Percentiles rank a stretch among this genome's conserved stretches.
Conservation (phyloP, 148 eudicot species). For the Camellia japonica region DNA sequence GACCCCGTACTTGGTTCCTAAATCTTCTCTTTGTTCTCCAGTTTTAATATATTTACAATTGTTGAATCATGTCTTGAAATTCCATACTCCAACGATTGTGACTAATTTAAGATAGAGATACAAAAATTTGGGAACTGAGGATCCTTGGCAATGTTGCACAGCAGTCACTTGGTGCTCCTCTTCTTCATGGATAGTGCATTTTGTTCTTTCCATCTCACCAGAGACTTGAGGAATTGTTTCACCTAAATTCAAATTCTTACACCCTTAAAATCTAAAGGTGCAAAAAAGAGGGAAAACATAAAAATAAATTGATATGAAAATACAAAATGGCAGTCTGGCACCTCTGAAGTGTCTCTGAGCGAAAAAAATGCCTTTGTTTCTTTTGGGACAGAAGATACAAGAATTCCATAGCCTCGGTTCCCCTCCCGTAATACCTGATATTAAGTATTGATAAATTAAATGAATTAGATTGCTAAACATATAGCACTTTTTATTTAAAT, state of each 20-base stretch:
- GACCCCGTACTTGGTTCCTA: too few relatives aligned
- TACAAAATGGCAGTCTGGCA: neutral
- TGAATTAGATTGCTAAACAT: neutral
- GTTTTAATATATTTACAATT: too few relatives aligned
- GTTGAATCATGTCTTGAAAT: too few relatives aligned
- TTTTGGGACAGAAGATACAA: conserved; percentile 61
- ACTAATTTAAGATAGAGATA: too few relatives aligned
- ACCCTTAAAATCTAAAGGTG: neutral
- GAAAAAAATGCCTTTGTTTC: conserved; percentile 75
- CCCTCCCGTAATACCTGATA: conserved; percentile 51
- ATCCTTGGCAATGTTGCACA: too few relatives aligned
- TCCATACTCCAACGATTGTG: too few relatives aligned
- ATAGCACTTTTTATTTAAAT: neutral
- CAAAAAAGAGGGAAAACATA: neutral
- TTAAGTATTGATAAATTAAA: neutral
- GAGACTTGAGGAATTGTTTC: conserved; percentile 36
- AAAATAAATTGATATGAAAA: neutral
- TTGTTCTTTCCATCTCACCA: conserved; percentile 49
- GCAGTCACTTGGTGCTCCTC: conserved; percentile 16
- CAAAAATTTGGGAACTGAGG: too few relatives aligned
- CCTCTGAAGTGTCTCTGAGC: conserved; percentile 61
- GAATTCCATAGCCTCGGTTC: conserved; percentile 66
- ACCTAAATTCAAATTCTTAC: conserved; percentile 30
- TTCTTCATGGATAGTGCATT: neutral
- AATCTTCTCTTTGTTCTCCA: too few relatives aligned